Evolutionary conservation across 208 protist species (phyloP).

Genomic region (Crithidia brevicula): DNA sequence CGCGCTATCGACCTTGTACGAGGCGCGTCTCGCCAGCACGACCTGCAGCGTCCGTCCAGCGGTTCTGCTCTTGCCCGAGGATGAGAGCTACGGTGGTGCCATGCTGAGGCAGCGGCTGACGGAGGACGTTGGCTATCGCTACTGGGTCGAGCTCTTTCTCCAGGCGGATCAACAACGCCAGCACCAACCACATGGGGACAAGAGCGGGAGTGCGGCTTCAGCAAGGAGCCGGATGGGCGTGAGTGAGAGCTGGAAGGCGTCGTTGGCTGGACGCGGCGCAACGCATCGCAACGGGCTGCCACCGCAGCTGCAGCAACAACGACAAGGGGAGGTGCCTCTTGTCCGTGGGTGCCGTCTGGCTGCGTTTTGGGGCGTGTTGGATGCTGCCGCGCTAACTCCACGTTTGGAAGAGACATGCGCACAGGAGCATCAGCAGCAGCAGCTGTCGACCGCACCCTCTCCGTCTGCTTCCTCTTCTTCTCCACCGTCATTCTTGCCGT

Average conservation of each 20-base stretch:
- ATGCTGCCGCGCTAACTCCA: constrained; percentile 4
- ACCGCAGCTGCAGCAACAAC: constrained; percentile 4
- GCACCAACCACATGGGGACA: background rate
- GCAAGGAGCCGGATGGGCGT: background rate
- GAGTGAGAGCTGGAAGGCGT: constrained; percentile 3
- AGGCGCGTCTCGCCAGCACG: constrained; percentile 36
- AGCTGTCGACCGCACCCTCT: no score
- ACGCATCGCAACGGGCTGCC: background rate
- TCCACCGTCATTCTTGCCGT: no score
- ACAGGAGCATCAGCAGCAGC: no score
- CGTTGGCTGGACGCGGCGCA: constrained; percentile 2
- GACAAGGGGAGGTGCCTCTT: constrained; percentile 22
- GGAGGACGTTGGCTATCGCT: constrained; percentile 48
- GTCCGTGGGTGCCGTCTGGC: constrained; percentile 29
- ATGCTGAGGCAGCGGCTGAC: constrained; percentile 52
- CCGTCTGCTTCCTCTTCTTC: background rate
- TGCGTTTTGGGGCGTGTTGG: constrained; percentile 25
- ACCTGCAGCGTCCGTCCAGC: constrained; percentile 35
- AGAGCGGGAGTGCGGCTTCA: background rate
- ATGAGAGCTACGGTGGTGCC: constrained; percentile 61
- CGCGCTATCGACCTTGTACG: constrained; percentile 43
- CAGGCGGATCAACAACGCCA: constrained; percentile 9
- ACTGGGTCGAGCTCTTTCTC: constrained; percentile 58
- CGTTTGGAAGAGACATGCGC: no score
- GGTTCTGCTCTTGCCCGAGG: constrained; percentile 75